Evolutionary conservation across 805 yeast species (phyloP), one percentile per base, ranked within the genome.

Genomic region (Candida montana): DNA sequence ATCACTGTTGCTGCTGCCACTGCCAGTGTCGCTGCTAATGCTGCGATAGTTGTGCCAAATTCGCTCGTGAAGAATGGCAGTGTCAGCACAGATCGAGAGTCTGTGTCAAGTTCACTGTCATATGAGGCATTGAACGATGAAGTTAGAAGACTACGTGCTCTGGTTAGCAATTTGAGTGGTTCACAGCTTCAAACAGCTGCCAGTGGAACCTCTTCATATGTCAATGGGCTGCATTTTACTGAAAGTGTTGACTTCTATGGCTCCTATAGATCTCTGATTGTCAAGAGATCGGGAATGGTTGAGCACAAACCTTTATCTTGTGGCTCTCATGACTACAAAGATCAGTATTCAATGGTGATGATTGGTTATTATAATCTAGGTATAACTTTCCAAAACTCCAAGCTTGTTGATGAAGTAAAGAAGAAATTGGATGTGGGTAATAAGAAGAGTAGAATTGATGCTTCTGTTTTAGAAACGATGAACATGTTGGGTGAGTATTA

Each of bases 261-360:
- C 26, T 37, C 37, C 17, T 44, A 51, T 42, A 40, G 47, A 33
- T 37, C 54, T 3, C 39, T 57, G 12, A 34, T 42, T 3, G 48
- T 51, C 12, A 57, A 57, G 38, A 39, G 59, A 17, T 55, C 59
- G 0, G 54, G 55, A 0, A 54, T 55, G 57, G 53, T 46, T 24
- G 59, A 57, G 33, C 47, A 46, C 24, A 55, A 55, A 33, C 60
- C 61, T 1, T 28, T 57, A 23, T 42, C 52, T 0, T 47, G 52
- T 1, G 33, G 44, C 2, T 43, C 60, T 1, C 52, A 45, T 16
- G 37, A 37, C 15, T 48, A 39, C 29, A 55, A 49, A 26, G 61
- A 57, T 36, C 53, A 47, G 27, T 50, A 49, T 35, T 43, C 47
- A 3, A 41, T 50, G 44, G 40, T 51, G 8, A 46, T 54, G 47